Evolutionary conservation across 1,139 yeast species (phyloP).

Genomic region (Magnusiomyces ingens): DNA sequence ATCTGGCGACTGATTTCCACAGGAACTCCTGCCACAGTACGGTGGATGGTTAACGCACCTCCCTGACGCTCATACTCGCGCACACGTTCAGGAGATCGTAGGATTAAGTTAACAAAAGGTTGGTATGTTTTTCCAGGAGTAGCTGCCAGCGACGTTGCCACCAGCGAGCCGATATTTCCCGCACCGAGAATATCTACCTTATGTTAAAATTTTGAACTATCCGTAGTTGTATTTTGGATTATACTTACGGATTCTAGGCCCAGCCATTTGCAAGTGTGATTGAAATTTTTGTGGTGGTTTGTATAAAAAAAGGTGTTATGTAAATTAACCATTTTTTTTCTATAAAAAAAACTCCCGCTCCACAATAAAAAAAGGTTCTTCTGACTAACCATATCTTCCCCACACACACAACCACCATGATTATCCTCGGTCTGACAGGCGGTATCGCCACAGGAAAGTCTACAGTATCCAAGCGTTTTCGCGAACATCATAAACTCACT

Average conservation of each 20-base stretch:
- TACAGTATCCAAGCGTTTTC: slow-evolving; percentile 64
- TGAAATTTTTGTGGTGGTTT: neutral
- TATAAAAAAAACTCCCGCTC: neutral
- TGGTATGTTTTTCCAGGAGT: slow-evolving; percentile 20
- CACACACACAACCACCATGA: slow-evolving; percentile 41
- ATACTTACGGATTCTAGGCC: slow-evolving; percentile 6
- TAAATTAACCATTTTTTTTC: neutral
- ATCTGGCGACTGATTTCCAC: slow-evolving; percentile 11
- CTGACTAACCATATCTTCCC: no score
- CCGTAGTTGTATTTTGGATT: neutral
- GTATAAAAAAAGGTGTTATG: no score
- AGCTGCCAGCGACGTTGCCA: slow-evolving; percentile 34
- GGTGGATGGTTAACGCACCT: slow-evolving; percentile 31
- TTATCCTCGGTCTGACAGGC: slow-evolving; percentile 88
- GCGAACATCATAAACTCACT: slow-evolving; percentile 46
- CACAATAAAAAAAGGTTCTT: neutral
- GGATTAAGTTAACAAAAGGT: slow-evolving; percentile 39
- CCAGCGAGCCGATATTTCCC: slow-evolving; percentile 35
- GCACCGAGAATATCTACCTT: slow-evolving; percentile 31
- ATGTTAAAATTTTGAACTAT: neutral
- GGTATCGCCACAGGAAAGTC: slow-evolving; percentile 96
- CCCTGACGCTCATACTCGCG: slow-evolving; percentile 39
- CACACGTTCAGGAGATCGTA: slow-evolving; percentile 38
- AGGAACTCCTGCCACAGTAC: slow-evolving; percentile 14
- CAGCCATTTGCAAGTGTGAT: slow-evolving; percentile 1